These are phyloP conservation scores for Crithidia bombi DNA, from an alignment of 208 protist species.

Conservation along the genomic window DNA sequence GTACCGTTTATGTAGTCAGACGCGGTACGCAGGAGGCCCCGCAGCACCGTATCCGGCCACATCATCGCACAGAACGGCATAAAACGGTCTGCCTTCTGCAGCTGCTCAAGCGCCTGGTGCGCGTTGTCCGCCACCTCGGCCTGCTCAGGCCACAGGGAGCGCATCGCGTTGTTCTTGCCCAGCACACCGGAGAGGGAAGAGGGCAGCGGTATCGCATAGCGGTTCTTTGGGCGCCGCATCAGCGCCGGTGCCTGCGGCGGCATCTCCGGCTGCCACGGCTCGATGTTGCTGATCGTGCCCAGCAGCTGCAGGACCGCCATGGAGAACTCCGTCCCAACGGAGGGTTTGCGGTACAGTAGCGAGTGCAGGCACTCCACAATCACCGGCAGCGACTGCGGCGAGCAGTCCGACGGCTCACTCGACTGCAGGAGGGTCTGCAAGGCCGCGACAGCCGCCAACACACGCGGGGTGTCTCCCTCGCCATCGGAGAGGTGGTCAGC, in stretches of 20 bases:
- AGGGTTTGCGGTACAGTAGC: slow-evolving; percentile 78
- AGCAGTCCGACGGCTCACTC: slow-evolving; percentile 31
- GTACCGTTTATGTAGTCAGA: slow-evolving; percentile 63
- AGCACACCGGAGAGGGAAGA: slow-evolving; percentile 27
- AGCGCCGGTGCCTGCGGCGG: slow-evolving; percentile 41
- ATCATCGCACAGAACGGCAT: slow-evolving; percentile 30
- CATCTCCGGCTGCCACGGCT: slow-evolving; percentile 46
- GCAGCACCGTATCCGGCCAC: slow-evolving; percentile 78
- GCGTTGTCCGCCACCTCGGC: slow-evolving; percentile 33
- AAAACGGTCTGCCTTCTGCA: slow-evolving; percentile 38
- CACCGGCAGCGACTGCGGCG: slow-evolving; percentile 36
- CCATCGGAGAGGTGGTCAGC: slow-evolving; percentile 60
- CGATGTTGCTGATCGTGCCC: slow-evolving; percentile 79
- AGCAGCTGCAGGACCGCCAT: slow-evolving; percentile 76
- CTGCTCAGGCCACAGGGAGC: slow-evolving; percentile 23
- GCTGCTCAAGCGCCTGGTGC: slow-evolving; percentile 26
- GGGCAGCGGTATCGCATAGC: slow-evolving; percentile 37
- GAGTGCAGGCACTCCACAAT: slow-evolving; percentile 67
- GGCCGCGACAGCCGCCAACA: slow-evolving; percentile 57
- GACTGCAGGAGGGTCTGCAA: slow-evolving; percentile 77
- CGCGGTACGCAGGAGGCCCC: slow-evolving; percentile 59
- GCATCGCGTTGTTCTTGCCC: slow-evolving; percentile 12
- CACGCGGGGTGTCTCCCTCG: slow-evolving; percentile 59
- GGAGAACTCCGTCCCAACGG: slow-evolving; percentile 65
- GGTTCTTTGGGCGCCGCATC: slow-evolving; percentile 47